These are phyloP conservation scores for Trichoderma sp. DNA, from an alignment of 2,329 filamentous ascomycete species.

Conservation along the genomic window DNA sequence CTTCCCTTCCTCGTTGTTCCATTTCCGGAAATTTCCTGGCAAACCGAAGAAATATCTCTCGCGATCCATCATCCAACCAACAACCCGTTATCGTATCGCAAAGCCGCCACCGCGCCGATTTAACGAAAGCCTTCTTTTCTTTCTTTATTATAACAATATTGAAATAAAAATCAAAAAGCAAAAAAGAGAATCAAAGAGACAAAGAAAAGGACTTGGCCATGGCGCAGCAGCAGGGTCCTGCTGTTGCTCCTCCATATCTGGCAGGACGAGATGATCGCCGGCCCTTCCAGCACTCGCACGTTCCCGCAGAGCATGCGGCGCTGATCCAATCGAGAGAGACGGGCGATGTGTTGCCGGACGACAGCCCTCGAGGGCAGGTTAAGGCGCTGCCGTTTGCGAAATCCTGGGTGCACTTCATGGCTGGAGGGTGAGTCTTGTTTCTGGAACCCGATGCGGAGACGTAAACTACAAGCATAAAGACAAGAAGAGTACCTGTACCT, in stretches of 20 bases:
- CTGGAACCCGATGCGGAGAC: no score
- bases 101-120: neutral
- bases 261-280: constrained; percentile 40
- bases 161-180: neutral
- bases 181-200: neutral
- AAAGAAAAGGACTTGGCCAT: neutral
- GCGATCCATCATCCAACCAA: neutral
- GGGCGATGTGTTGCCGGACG: constrained; percentile 57
- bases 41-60: neutral
- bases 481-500: neutral
- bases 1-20: no score
- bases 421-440: constrained; percentile 71
- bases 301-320: constrained; percentile 43
- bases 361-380: constrained; percentile 40
- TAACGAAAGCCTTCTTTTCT: neutral
- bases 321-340: constrained; percentile 65
- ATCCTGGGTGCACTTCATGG: constrained; percentile 90
- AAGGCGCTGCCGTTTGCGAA: constrained; percentile 63
- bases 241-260: constrained; percentile 34
- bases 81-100: neutral
- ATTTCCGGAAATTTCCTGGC: neutral
- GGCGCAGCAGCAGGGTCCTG: constrained; percentile 23
- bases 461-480: no score
- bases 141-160: neutral
- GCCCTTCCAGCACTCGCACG: constrained; percentile 39